phyloP scores from a whole-genome alignment of 2,329 filamentous ascomycete species.

The Blastomyces emzantsi region DNA sequence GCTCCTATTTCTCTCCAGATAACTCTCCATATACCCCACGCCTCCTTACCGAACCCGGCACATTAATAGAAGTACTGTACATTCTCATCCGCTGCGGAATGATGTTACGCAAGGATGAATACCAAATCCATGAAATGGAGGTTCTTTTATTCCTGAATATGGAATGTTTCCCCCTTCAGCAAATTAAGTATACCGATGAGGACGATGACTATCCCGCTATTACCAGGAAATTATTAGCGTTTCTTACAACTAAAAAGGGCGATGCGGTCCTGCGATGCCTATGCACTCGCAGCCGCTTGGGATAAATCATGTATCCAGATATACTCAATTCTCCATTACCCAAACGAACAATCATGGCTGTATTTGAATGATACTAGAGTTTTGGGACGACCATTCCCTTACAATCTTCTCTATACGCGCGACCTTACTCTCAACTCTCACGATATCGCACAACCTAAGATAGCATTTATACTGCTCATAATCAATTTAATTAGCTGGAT shows the following conservation, averaged over 20 bases:
- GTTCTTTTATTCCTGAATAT: neutral
- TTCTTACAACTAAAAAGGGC: neutral
- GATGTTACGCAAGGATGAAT: neutral
- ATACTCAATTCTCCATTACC: neutral
- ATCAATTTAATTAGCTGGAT: neutral
- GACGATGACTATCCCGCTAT: neutral
- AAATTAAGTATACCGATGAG: neutral
- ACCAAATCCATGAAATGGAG: neutral
- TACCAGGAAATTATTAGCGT: neutral
- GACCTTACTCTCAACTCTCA: neutral
- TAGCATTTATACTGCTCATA: neutral
- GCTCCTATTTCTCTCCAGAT: neutral
- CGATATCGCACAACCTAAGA: neutral
- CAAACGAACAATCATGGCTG: neutral
- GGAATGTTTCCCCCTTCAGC: neutral
- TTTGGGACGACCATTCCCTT: neutral
- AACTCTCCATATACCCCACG: neutral
- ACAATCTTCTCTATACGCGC: neutral
- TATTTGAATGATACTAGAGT: neutral
- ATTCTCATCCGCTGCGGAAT: neutral
- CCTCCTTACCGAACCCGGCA: neutral
- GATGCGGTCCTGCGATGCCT: too few species aligned
- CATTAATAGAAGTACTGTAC: neutral
- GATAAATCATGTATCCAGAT: too few species aligned
- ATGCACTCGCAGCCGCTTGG: too few species aligned